Evolutionary conservation across 2,329 filamentous ascomycete species (phyloP), one percentile per base, ranked within the genome.

Genomic region (Epichloe scottii): DNA sequence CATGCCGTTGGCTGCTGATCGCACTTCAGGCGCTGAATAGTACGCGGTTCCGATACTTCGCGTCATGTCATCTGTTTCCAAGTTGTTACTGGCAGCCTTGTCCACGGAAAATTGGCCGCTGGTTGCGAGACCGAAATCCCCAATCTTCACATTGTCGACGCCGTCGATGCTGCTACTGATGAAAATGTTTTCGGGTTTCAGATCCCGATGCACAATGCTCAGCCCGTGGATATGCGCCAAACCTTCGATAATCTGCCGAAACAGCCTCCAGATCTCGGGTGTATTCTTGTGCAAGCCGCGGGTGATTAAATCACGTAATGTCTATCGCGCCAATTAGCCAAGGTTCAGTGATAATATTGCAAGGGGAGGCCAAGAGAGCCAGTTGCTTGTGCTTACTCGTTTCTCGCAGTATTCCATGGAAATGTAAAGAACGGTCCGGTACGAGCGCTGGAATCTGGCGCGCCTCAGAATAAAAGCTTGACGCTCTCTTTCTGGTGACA

Each of bases 371-470:
- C 21, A 14, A 6, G n/a, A n/a, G 7, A n/a, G 43, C 15, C n/a
- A 17, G 38, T 39, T 39, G 5, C 6, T 14, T 21, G 48, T 12
- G 68, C 77, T 66, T 70, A 85, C 82, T 57, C 87, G 81, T 63
- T 91, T 93, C 64, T 97, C 91, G 62, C 93, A 98, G 58, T 96
- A 95, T 64, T 98, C 93, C 93, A 98, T 98, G 54, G 95, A 93
- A 51, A 98, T 97, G 64, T 96, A 98, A 41, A 98, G 75, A 6
- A 90, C 84, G 0, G 85, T 90, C 49, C 79, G 79, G 54, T 79
- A 77, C 4, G 79, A 69, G 42, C 77, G 73, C 51, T 77, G 72
- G 41, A 68, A 68, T 44, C 71, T 54, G 54, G 64, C 56, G 51
- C 69, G 57, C 12, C 64, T 60, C 41, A 61, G 56, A 19, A 64